Percentiles rank a stretch among this genome's conserved stretches.
These are phyloP conservation scores for Lactarius deliciosus DNA, from an alignment of 768 basidiomycete genomes.

Conservation along the genomic window DNA sequence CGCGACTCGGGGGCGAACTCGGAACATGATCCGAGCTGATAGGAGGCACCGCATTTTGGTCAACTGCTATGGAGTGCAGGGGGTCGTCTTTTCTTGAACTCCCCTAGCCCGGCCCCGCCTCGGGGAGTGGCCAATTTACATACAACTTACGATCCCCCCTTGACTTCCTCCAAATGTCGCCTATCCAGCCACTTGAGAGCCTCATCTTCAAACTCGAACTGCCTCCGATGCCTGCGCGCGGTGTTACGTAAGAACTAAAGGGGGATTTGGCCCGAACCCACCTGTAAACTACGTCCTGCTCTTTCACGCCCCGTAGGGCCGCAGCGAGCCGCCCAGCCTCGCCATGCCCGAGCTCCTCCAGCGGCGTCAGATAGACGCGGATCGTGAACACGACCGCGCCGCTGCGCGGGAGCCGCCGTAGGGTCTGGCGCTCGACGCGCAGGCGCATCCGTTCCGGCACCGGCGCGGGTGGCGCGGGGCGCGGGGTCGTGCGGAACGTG, in stretches of 20 bases:
- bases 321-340: slow-evolving; percentile 58
- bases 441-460: slow-evolving; percentile 49
- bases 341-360: slow-evolving; percentile 49
- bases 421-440: slow-evolving; percentile 59
- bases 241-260: neutral
- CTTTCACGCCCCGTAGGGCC: slow-evolving; percentile 59
- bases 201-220: slow-evolving; percentile 36
- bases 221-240: slow-evolving; percentile 39
- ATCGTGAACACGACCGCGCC: slow-evolving; percentile 68
- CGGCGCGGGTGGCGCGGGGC: slow-evolving; percentile 10
- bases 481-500: slow-evolving; percentile 30
- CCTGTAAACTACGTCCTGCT: slow-evolving; percentile 45
- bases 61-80: neutral
- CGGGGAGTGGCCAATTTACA: neutral
- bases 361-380: slow-evolving; percentile 56
- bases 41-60: neutral
- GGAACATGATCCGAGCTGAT: neutral
- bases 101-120: neutral
- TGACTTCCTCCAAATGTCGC: slow-evolving; percentile 38
- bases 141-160: neutral
- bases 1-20: neutral
- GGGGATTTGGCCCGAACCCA: slow-evolving; percentile 38
- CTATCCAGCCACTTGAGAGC: slow-evolving; percentile 41
- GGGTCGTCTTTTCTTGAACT: neutral
- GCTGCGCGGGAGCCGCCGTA: slow-evolving; percentile 56